These are phyloP conservation scores for Salix exigua DNA, from an alignment of 345 rosid species.

Conservation along the genomic window DNA sequence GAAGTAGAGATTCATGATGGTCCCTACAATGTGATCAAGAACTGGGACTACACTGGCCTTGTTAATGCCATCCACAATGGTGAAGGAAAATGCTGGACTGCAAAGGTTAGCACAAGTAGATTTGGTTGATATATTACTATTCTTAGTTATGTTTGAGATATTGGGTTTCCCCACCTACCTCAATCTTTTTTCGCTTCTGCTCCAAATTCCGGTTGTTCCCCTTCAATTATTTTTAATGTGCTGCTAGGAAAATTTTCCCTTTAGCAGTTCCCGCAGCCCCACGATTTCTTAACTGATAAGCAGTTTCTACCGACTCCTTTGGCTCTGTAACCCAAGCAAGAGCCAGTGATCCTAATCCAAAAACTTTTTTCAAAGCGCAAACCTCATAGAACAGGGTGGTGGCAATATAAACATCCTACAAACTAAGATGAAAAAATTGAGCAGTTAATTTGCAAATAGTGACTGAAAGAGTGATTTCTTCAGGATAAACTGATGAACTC, in stretches of 20 bases:
- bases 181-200: not conserved
- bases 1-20: slow-evolving; percentile 82
- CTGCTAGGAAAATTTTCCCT: not conserved
- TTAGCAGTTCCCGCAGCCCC: not conserved
- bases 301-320: not conserved
- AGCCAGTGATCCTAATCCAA: not conserved
- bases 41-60: slow-evolving; percentile 64
- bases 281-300: not conserved
- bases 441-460: not conserved
- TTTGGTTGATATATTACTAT: too few relatives aligned
- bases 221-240: not conserved
- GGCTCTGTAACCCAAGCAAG: not conserved
- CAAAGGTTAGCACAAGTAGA: slow-evolving; percentile 40
- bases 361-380: not conserved
- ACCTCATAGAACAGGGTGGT: not conserved
- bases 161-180: not conserved
- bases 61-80: slow-evolving; percentile 70
- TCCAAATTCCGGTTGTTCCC: not conserved
- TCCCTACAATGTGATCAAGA: slow-evolving; percentile 72
- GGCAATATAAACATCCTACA: too few relatives aligned
- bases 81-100: slow-evolving; percentile 76
- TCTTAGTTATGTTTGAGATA: not conserved
- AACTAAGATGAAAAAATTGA: not conserved
- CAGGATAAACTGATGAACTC: not conserved
- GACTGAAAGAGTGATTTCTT: not conserved